These are phyloP conservation scores for Fagopyrum tataricum DNA, from an alignment of 148 eudicot genomes.

Conservation along the genomic window DNA sequence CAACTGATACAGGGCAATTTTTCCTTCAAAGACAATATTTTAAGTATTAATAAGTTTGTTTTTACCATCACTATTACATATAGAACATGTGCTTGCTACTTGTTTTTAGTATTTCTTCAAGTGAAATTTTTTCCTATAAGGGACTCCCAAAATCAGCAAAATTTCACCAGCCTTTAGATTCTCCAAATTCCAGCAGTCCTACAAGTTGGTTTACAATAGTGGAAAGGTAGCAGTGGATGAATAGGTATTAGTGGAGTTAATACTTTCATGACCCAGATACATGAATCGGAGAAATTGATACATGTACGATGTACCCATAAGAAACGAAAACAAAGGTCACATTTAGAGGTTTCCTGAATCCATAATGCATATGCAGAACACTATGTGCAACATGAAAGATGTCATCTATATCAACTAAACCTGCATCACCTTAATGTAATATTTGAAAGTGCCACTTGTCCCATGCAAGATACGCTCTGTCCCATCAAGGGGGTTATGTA, in stretches of 20 bases:
- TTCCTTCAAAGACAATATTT: not conserved
- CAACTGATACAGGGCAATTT: not conserved
- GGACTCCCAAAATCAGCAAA: not conserved
- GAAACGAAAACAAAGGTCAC: not conserved
- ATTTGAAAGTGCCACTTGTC: constrained; percentile 89
- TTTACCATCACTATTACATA: not conserved
- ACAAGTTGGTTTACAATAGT: not conserved
- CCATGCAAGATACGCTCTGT: constrained; percentile 67
- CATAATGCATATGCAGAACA: not conserved
- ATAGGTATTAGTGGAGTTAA: not conserved
- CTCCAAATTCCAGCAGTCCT: not conserved
- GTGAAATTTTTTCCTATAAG: not conserved
- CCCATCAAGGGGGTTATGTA: constrained; percentile 91
- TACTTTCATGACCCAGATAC: not conserved
- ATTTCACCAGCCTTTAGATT: not conserved
- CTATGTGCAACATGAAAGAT: not conserved
- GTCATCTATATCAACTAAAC: not conserved
- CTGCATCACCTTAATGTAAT: constrained; percentile 75
- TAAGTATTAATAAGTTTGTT: not conserved
- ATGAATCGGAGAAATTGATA: not conserved
- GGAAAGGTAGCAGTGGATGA: not conserved
- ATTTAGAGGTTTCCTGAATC: not conserved
- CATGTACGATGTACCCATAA: not conserved
- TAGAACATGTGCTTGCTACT: not conserved
- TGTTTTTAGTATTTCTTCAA: not conserved